Evolutionary conservation across 805 yeast species (phyloP), one percentile per base, ranked within the genome.

Genomic region (Schwanniomyces yamadae): DNA sequence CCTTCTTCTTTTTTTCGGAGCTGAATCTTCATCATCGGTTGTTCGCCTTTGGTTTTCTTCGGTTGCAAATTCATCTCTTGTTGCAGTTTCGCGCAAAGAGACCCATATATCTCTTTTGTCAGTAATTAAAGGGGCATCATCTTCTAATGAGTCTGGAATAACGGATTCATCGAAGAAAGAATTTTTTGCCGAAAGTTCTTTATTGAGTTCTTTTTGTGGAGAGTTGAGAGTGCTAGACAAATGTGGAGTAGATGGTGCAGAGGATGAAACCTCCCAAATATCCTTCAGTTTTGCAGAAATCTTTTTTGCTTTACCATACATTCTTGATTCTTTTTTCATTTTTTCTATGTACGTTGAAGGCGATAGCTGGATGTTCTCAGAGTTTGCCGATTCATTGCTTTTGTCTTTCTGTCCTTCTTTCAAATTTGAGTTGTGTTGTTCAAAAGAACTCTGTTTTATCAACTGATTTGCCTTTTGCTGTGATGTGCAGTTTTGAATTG

Each of bases 231-330:
- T n/a, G n/a, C n/a, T n/a, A n/a, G n/a, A 20, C 6, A 16, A 8
- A 4, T 15, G 15, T 15, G 40, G 31, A 6, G 28, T 16, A 9
- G 36, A 9, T 4, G 40, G 31, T 12, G 18, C 35, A 1, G 36
- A 37, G 9, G 40, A 37, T 2, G 40, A 23, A 17, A 37, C 13
- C 7, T 37, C 40, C 40, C 40, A 37, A 6, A 37, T 32, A 28
- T 37, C 40, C 13, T 23, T 22, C 18, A 14, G 27, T 22, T 22
- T 25, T 19, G 19, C 6, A 6, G 16, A 15, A 8, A 23, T 7
- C 23, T n/a, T 15, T 29, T 15, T 28, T 18, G 31, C 32, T 19
- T 31, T 30, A 3, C 40, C 40, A 23, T 37, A 37, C 22, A 27
- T 37, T 28, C 22, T 22, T 7, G 34, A 22, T 4, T 22, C 34